Conservation (phyloP, 768 basidiomycete genomes). For the Pulveroboletus sp. region DNA sequence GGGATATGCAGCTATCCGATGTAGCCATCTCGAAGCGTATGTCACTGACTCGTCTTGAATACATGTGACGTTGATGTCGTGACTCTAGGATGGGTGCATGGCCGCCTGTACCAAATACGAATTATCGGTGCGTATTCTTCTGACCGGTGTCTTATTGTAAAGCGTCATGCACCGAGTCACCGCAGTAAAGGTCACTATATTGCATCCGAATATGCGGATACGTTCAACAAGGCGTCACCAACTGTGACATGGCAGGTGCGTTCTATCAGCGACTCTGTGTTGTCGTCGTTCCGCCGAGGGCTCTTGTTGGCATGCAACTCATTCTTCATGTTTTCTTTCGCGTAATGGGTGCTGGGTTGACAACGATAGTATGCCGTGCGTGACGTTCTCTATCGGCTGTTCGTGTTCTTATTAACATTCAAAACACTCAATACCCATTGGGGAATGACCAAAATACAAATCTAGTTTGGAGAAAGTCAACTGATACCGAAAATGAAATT, state of each 20-base stretch:
- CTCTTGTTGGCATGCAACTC: constrained; percentile 11
- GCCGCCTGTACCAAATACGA: constrained; percentile 71
- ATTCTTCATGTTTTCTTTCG: not conserved
- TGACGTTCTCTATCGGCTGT: constrained; percentile 4
- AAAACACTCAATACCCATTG: not conserved
- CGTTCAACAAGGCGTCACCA: constrained; percentile 55
- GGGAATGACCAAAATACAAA: constrained; percentile 7
- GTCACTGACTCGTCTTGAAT: constrained; percentile 23
- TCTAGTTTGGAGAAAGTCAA: constrained; percentile 76
- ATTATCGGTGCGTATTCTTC: constrained; percentile 57
- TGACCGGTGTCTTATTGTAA: not conserved
- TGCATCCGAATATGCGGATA: constrained; percentile 64
- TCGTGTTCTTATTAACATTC: constrained; percentile 3
- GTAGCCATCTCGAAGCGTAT: constrained; percentile 65
- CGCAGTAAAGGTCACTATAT: constrained; percentile 67
- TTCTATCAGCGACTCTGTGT: constrained; percentile 14
- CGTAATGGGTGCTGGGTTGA: not conserved
- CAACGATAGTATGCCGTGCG: constrained; percentile 58
- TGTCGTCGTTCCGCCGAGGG: constrained; percentile 11
- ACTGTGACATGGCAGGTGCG: constrained; percentile 72
- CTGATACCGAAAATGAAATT: constrained; percentile 60
- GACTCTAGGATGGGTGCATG: constrained; percentile 55
- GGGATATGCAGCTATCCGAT: constrained; percentile 78
- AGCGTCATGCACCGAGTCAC: constrained; percentile 6
- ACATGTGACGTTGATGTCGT: constrained; percentile 1